Conservation (phyloP, 768 basidiomycete genomes). For the Rhizopogon vulgaris region DNA sequence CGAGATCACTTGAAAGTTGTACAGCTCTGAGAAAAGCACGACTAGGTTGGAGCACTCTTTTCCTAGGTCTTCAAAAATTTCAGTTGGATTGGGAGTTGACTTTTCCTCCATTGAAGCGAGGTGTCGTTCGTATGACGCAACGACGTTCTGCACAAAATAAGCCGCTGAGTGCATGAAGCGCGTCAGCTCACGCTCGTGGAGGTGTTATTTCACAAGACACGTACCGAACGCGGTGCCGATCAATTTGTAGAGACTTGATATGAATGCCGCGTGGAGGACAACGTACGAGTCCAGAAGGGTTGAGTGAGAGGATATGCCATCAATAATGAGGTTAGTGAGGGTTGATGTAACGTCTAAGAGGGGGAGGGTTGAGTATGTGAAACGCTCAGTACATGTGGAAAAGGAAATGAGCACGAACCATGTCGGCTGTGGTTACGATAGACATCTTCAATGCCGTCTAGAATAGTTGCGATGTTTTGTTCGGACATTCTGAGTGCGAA, state of each 20-base stretch:
- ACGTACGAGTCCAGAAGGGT: constrained; percentile 86
- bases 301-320: constrained; percentile 74
- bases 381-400: constrained; percentile 7
- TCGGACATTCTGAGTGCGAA: constrained; percentile 72
- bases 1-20: constrained; percentile 93
- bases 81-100: constrained; percentile 7
- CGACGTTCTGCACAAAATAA: constrained; percentile 70
- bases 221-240: constrained; percentile 86
- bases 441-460: constrained; percentile 67
- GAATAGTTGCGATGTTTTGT: constrained; percentile 73
- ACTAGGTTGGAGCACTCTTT: constrained; percentile 91
- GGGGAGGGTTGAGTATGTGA: neutral
- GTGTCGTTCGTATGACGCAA: constrained; percentile 60
- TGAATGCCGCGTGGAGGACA: constrained; percentile 79
- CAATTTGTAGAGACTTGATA: constrained; percentile 74
- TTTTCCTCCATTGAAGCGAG: constrained; percentile 30
- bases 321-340: constrained; percentile 68
- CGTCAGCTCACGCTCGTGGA: neutral
- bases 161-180: constrained; percentile 47
- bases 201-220: constrained; percentile 13
- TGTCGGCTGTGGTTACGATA: constrained; percentile 76
- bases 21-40: constrained; percentile 83
- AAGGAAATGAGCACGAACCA: constrained; percentile 38
- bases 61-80: constrained; percentile 39
- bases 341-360: constrained; percentile 73